These are phyloP conservation scores for Lumnitzera racemosa DNA, from an alignment of 345 rosid genomes.

Conservation along the genomic window DNA sequence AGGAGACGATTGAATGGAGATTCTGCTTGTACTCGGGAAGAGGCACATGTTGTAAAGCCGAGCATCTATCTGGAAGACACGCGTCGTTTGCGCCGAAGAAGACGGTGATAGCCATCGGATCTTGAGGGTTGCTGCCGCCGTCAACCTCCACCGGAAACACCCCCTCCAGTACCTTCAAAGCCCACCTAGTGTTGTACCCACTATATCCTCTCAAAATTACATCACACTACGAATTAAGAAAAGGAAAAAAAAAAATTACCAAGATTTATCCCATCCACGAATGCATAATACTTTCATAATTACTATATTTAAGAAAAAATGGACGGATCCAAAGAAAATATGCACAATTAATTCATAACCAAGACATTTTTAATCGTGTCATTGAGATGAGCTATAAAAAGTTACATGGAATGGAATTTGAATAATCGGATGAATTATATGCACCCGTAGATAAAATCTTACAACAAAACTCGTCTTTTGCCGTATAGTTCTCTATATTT, in stretches of 20 bases:
- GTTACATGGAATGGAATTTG: no score
- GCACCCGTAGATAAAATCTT: no score
- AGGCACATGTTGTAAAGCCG: constrained; percentile 89
- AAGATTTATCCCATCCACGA: no score
- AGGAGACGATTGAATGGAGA: constrained; percentile 53
- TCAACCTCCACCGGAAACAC: constrained; percentile 38
- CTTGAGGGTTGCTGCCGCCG: constrained; percentile 9
- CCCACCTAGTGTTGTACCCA: constrained; percentile 90
- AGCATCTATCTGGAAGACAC: constrained; percentile 66
- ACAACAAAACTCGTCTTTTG: no score
- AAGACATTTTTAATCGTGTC: no score
- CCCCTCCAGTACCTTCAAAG: constrained; percentile 47
- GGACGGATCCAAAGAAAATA: no score
- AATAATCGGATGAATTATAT: no score
- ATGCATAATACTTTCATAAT: no score
- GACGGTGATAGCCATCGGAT: constrained; percentile 57
- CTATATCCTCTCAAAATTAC: constrained; percentile 70
- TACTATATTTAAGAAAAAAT: no score
- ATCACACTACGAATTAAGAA: constrained; percentile 32
- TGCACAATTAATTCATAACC: no score
- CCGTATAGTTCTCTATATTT: no score
- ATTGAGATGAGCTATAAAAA: no score
- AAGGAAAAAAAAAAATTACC: neutral
- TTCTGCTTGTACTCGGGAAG: constrained; percentile 58
- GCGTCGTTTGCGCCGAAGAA: constrained; percentile 96